Evolutionary conservation across 2,329 filamentous ascomycete species (phyloP), one percentile per base, ranked within the genome.

Genomic region (Microcera coccophila): DNA sequence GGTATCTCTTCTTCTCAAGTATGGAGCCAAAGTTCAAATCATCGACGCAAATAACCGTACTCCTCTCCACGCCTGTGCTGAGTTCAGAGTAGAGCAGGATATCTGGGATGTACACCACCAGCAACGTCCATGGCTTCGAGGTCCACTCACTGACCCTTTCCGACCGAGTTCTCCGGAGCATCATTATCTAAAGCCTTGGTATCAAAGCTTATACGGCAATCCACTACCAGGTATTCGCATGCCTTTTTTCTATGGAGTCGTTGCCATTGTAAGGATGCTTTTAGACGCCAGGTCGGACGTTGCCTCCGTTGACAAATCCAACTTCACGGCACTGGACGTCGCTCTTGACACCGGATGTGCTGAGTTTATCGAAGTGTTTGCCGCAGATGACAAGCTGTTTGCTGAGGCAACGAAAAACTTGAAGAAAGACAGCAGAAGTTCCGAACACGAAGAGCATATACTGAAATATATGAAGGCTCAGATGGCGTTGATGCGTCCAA

Each of bases 61-160:
- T 5, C 42, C 35, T 20, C 41, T 57, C 1, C 54, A 57, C 35
- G 51, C 53, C 2, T 57, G 51, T 26, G 54, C 49, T 1, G 20
- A 48, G 7, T 31, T 39, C 4, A 31, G 11, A 31, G 15, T 8
- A 2, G 51, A 57, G 15, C 41, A 51, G 24, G 36, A 21, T 10
- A 20, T 53, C n/a, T 51, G 51, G 49, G 43, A 49, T 2, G 5
- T 19, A 3, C 31, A 29, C 8, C 22, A 11, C 4, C 26, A 37
- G 5, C 18, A 14, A 5, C 11, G 15, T 3, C 1, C 2, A 4
- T 46, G 44, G 37, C 9, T 45, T 4, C 37, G 39, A 36, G 20
- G 14, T 9, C 24, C 24, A 9, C 24, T 14, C 24, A 9, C 9
- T 9, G 24, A 28, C 14, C 9, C 9, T 14, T 28, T 28, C 14